Evolutionary conservation across 768 basidiomycete genomes (phyloP), one percentile per base, ranked within the genome.

Genomic region (Lentinula aciculospora): DNA sequence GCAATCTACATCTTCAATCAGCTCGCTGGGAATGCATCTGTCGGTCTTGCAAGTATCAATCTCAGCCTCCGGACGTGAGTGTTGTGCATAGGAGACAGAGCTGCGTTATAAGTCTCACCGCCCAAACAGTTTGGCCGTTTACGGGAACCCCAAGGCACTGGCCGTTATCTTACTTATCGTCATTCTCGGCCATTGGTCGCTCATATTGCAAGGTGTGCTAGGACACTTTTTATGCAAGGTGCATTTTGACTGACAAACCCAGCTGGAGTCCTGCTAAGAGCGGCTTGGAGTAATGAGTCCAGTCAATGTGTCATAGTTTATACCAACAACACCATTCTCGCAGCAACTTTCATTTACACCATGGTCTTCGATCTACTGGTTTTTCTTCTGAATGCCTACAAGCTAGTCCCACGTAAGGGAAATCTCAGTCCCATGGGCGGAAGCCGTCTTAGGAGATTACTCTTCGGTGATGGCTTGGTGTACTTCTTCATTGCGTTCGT

Each of bases 281-380:
- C 86, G 0, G 69, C 58, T 1, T 89, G 84, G 82, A 61, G 78
- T 10, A 69, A 72, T 1, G 74, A 70, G 4, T 67, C 63, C 4
- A 60, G 66, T 31, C 76, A 82, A 29, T 89, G 87, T 62, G 73
- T 72, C 28, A 88, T 89, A 61, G 79, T 76, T 10, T 70, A 76
- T 28, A 87, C 85, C 5, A 72, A 84, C 64, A 86, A 75, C 68
- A 75, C 66, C 48, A 70, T 86, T 42, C 80, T 90, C 48, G 84
- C 85, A 3, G 75, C 76, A 25, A 81, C 81, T 5, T 89, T 87
- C 69, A 85, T 89, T 62, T 89, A 89, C 64, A 80, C 84, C 48
- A 89, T 89, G 88, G 70, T 71, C 21, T 88, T 88, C 65, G 88
- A 89, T 70, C 76, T 89, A 60, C 65, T 72, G 15, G 85, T 89